phyloP scores from a whole-genome alignment of 495 filamentous ascomycete species.

The Aspergillus panamensis region DNA sequence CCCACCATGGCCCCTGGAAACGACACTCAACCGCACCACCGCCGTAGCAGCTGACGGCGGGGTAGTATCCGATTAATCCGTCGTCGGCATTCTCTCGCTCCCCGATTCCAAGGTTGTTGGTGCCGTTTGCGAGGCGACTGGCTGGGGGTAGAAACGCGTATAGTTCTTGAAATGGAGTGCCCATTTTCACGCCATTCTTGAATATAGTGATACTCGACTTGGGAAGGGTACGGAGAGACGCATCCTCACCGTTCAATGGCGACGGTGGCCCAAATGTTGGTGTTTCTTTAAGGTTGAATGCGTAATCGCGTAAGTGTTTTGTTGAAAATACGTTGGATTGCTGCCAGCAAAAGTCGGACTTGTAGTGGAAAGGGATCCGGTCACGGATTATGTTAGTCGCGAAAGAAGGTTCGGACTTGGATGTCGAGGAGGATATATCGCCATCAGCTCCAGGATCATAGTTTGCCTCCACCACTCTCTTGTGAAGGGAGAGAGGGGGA shows the following conservation, averaged over 20 bases:
- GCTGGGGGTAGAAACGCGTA: constrained; percentile 91
- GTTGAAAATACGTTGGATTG: constrained; percentile 85
- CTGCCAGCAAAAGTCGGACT: constrained; percentile 90
- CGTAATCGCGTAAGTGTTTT: constrained; percentile 80
- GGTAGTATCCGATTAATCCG: constrained; percentile 91
- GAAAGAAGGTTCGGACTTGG: constrained; percentile 19
- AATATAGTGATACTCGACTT: constrained; percentile 82
- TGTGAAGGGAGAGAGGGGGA: constrained; percentile 77
- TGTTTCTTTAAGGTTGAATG: constrained; percentile 47
- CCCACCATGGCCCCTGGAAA: constrained; percentile 89
- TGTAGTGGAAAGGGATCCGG: constrained; percentile 89
- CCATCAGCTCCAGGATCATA: constrained; percentile 80
- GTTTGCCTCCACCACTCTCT: constrained; percentile 78
- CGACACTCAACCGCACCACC: constrained; percentile 90
- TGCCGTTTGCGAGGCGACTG: constrained; percentile 56
- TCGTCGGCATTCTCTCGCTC: constrained; percentile 84
- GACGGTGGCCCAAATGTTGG: constrained; percentile 52
- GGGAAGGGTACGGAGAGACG: constrained; percentile 77
- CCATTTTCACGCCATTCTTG: constrained; percentile 85
- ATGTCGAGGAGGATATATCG: constrained; percentile 16
- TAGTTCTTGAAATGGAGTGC: constrained; percentile 83
- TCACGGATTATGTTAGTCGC: constrained; percentile 85
- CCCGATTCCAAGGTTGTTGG: constrained; percentile 65
- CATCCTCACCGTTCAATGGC: constrained; percentile 62
- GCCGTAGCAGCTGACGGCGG: constrained; percentile 85